phyloP scores from a whole-genome alignment of 257 asterid species.

The Leptodermis oblonga region DNA sequence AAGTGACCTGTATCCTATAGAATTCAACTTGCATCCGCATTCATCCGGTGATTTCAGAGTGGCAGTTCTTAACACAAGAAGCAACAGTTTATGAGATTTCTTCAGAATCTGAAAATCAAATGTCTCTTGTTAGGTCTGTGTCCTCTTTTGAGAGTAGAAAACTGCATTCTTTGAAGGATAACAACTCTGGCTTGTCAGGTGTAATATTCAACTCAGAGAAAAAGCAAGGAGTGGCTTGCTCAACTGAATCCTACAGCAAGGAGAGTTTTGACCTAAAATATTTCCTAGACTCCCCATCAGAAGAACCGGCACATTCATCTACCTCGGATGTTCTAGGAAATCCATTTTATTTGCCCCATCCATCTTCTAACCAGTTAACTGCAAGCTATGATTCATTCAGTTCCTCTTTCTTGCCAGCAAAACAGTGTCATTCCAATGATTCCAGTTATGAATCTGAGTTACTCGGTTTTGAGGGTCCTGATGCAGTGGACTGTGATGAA shows the following conservation, averaged over 20 bases:
- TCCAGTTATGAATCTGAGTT: constrained; percentile 35
- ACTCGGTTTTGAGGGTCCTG: constrained; percentile 37
- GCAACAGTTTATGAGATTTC: not conserved
- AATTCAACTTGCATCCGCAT: not conserved
- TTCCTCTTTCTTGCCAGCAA: constrained; percentile 29
- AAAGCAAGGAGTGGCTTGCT: constrained; percentile 35
- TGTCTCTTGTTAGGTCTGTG: constrained; percentile 68
- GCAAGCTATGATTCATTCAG: constrained; percentile 19
- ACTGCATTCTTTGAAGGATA: constrained; percentile 41
- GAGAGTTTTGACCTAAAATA: constrained; percentile 49
- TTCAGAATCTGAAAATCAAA: constrained; percentile 26
- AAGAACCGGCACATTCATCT: constrained; percentile 34
- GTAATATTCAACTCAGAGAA: constrained; percentile 39
- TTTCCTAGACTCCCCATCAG: constrained; percentile 59
- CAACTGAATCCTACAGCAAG: constrained; percentile 49
- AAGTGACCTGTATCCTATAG: not conserved
- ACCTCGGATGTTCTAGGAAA: constrained; percentile 28
- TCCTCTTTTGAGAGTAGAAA: constrained; percentile 43
- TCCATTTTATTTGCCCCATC: constrained; percentile 28
- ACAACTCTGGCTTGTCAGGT: constrained; percentile 32
- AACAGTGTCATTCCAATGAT: constrained; percentile 22
- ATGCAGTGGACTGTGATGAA: constrained; percentile 40
- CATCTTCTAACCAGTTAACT: constrained; percentile 27
- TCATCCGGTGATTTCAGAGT: constrained; percentile 8
- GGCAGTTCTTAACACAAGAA: not conserved